A percentile compares a stretch with the other conserved stretches of the same genome.
These are phyloP conservation scores for Pichia eremophila DNA, from an alignment of 805 yeast genomes.

Conservation along the genomic window DNA sequence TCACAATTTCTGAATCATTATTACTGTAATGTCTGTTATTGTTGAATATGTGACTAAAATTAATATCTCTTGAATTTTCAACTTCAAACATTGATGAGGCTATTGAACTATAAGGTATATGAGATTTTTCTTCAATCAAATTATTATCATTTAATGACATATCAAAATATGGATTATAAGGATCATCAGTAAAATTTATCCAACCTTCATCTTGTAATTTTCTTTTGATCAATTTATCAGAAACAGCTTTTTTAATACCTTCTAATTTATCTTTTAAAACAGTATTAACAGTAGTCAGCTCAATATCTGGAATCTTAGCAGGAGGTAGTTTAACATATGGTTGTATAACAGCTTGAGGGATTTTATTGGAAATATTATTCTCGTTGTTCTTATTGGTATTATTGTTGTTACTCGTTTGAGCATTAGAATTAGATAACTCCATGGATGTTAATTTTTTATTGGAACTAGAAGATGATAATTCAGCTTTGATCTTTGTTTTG, in stretches of 20 bases:
- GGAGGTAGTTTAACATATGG: slow-evolving; percentile 84
- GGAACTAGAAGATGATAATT: not conserved
- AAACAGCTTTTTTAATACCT: slow-evolving; percentile 74
- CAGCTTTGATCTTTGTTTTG: not conserved
- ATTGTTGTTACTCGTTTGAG: not conserved
- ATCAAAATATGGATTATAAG: slow-evolving; percentile 72
- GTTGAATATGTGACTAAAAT: slow-evolving; percentile 35
- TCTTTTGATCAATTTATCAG: slow-evolving; percentile 69
- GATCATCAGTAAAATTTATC: slow-evolving; percentile 81
- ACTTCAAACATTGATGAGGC: slow-evolving; percentile 59
- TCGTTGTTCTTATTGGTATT: not conserved
- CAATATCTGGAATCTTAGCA: slow-evolving; percentile 89
- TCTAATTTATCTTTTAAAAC: slow-evolving; percentile 67
- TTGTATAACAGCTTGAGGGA: slow-evolving; percentile 39
- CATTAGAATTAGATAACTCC: not conserved
- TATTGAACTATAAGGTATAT: slow-evolving; percentile 74
- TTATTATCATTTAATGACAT: slow-evolving; percentile 44
- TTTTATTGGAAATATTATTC: not conserved
- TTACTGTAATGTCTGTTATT: slow-evolving; percentile 32
- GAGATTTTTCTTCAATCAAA: slow-evolving; percentile 41
- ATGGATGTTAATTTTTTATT: not conserved
- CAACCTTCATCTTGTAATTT: slow-evolving; percentile 63
- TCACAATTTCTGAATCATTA: slow-evolving; percentile 20
- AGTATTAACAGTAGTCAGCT: slow-evolving; percentile 70
- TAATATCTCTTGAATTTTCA: slow-evolving; percentile 48